Evolutionary conservation across 192 early-diverging fungal genomes (phyloP), one percentile per base, ranked within the genome.

Genomic region (Coemansia sp.): DNA sequence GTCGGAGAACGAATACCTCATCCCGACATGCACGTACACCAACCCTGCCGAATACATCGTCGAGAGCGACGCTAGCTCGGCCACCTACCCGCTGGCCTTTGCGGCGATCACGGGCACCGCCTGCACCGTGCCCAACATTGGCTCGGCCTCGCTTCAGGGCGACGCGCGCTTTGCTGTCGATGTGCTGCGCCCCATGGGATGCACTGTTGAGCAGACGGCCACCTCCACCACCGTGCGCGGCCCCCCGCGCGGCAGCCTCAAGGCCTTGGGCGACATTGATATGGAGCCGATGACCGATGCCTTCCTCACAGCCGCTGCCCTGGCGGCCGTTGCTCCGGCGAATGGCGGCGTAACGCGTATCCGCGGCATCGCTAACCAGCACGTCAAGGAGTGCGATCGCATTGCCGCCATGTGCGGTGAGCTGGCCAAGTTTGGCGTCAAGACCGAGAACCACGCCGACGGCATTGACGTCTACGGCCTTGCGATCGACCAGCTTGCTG

Each of bases 221-320:
- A 86, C 85, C 3, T 82, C 88, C 4, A 98, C 96, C 1, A 96
- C 90, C 0, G 96, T 98, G 13, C 68, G 73, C 27, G 96, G 96
- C 0, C 96, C 96, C 17, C 65, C 82, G 20, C 64, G 79, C 15
- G 89, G 88, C 10, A 54, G 57, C 35, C 76, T 98, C 35, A 55
- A 50, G 25, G 85, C 93, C 24, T 61, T 98, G 14, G 62, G 82
- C 9, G 55, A 76, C 23, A 87, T 98, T 49, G 91, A 98, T 64
- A 98, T 98, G 96, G 93, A 95, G 74, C 88, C 89, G 14, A 95
- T 98, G 94, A 98, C 96, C 0, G 96, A 98, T 58, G 96, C 96
- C 9, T 99, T 99, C 78, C 78, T 99, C 56, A 99, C 96, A 0
- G 93, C 94, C 0, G 81, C 89, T 1, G 93, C 88, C 24, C 77